These are phyloP conservation scores for Isatis tinctoria DNA, from an alignment of 345 rosid species.

Conservation along the genomic window DNA sequence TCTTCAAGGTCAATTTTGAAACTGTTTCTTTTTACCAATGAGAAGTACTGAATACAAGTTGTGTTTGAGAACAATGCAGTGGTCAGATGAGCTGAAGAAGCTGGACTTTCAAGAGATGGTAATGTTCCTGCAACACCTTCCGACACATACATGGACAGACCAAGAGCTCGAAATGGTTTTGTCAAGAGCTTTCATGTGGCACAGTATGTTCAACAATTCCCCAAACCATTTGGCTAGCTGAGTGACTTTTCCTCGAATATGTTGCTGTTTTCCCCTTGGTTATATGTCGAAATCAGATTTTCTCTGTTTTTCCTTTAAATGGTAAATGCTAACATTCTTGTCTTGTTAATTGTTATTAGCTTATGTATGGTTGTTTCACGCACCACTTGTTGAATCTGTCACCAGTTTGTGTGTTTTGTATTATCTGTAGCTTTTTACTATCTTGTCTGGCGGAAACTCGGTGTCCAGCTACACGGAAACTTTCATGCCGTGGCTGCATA, in stretches of 20 bases:
- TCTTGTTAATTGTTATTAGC: slow-evolving; percentile 24
- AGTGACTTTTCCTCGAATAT: slow-evolving; percentile 13
- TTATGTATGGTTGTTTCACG: slow-evolving; percentile 8
- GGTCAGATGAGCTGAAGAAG: slow-evolving; percentile 86
- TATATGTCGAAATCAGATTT: slow-evolving; percentile 24
- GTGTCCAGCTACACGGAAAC: too few relatives aligned
- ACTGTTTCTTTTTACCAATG: background rate
- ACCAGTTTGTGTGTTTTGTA: slow-evolving; percentile 22
- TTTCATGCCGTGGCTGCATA: too few relatives aligned
- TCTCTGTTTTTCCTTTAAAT: background rate
- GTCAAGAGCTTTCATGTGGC: slow-evolving; percentile 86
- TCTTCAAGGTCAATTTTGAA: background rate
- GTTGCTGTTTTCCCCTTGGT: background rate
- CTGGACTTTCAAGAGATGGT: slow-evolving; percentile 98
- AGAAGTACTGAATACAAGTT: background rate
- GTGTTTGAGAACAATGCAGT: slow-evolving; percentile 38
- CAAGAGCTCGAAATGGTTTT: slow-evolving; percentile 93
- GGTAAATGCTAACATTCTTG: slow-evolving; percentile 25
- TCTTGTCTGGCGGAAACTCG: background rate
- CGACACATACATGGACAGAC: slow-evolving; percentile 81
- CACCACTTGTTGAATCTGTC: slow-evolving; percentile 11
- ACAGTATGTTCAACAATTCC: slow-evolving; percentile 82
- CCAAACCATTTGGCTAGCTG: slow-evolving; percentile 65
- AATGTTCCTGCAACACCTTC: slow-evolving; percentile 96
- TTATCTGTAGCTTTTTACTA: slow-evolving; percentile 15